Percentiles rank a stretch among this genome's conserved stretches.
Conservation (phyloP, 768 basidiomycete species). For the Lepiota venenata region DNA sequence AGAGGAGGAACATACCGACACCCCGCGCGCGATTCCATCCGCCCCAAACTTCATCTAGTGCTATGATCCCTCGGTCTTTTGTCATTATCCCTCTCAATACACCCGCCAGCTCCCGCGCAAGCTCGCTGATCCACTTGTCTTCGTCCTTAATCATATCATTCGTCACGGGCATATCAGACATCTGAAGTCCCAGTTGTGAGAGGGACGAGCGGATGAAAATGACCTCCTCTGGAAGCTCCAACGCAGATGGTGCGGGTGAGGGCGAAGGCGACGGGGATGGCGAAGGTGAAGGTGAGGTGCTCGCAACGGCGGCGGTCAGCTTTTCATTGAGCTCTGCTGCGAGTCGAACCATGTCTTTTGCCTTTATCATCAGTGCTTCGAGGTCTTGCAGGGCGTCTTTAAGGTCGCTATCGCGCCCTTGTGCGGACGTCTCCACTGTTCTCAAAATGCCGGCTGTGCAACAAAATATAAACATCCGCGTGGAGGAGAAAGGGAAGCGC, state of each 20-base stretch:
- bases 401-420: conserved; percentile 62
- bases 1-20: conserved; percentile 77
- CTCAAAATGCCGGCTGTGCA: conserved; percentile 76
- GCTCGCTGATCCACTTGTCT: conserved; percentile 69
- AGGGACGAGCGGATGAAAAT: conserved; percentile 87
- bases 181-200: conserved; percentile 82
- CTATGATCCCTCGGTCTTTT: conserved; percentile 68
- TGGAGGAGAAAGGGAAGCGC: neutral
- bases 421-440: conserved; percentile 64
- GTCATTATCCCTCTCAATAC: conserved; percentile 77
- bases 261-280: conserved; percentile 22
- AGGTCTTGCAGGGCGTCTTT: conserved; percentile 80
- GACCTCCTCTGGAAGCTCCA: conserved; percentile 73
- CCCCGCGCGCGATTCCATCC: conserved; percentile 65
- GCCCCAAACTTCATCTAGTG: conserved; percentile 92
- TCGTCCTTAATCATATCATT: conserved; percentile 87
- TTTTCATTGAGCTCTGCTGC: conserved; percentile 87
- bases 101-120: conserved; percentile 77
- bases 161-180: conserved; percentile 79
- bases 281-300: conserved; percentile 19
- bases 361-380: conserved; percentile 87
- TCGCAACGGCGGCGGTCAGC: conserved; percentile 44
- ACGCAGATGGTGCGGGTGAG: conserved; percentile 22
- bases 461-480: neutral
- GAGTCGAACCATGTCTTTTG: conserved; percentile 88